Evolutionary conservation across 2,329 filamentous ascomycete genomes (phyloP), one percentile per base, ranked within the genome.

Genomic region (Thielaviopsis musarum): DNA sequence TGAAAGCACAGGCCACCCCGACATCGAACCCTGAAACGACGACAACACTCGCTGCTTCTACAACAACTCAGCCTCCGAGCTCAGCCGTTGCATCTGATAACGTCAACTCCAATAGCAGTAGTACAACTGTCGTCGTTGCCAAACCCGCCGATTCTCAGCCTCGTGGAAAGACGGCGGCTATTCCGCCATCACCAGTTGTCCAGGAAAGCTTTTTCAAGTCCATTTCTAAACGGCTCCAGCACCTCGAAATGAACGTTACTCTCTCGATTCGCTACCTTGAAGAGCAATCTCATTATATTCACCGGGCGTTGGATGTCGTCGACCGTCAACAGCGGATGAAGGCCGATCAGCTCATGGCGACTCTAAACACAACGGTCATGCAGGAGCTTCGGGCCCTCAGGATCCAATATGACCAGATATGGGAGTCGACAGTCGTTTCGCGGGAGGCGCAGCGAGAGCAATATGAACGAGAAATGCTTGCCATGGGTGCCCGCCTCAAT

Each of bases 131-230:
- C 26, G 66, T 76, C 26, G 67, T 76, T n/a, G 48, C 57, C 28
- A 57, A 52, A 19, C 34, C 52, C 2, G 5, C 28, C 6, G 59
- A 61, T 24, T 30, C 41, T 15, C 26, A 34, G 9, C 7, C 38
- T 38, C 60, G 60, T 17, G 22, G 38, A 15, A 61, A 61, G 21
- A 10, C 53, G 6, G 24, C 48, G 2, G 5, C 26, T 1, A 69
- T 77, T 7, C 70, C 78, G 1, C 71, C 85, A 1, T 80, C 83
- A 0, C 91, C 91, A 1, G 90, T 91, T 0, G 93, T 94, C 0
- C 93, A 98, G 70, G 93, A 98, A 69, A 93, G 88, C 1, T 97
- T 98, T 71, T 98, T 96, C 78, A 97, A 97, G 70, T 88, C 90
- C 3, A 85, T 97, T 9, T 89, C 91, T 63, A 97, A 97, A 70